Conservation (phyloP, 2,329 filamentous ascomycete species). For the Phaeosphaeriaceae sp. region DNA sequence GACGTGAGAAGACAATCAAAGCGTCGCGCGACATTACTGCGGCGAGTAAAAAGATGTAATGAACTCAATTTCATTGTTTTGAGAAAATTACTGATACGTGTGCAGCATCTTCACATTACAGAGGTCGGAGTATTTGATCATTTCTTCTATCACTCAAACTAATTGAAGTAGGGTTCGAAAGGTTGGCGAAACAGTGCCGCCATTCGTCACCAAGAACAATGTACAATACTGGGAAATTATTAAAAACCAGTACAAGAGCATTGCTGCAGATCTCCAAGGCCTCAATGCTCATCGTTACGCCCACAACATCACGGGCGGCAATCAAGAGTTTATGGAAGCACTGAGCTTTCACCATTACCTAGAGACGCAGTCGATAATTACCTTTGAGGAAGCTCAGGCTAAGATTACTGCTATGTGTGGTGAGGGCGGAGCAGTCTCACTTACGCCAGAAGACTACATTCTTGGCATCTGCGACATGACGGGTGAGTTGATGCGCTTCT, state of each 20-base stretch:
- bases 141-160: constrained; percentile 1
- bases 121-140: constrained; percentile 57
- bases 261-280: constrained; percentile 76
- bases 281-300: constrained; percentile 85
- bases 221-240: constrained; percentile 74
- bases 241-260: constrained; percentile 67
- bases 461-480: constrained; percentile 92
- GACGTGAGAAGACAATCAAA: constrained; percentile 88
- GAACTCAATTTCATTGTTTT: not conserved
- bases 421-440: constrained; percentile 59
- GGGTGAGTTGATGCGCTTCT: constrained; percentile 96
- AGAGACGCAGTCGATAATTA: constrained; percentile 74
- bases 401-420: constrained; percentile 47
- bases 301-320: constrained; percentile 74
- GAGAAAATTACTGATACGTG: constrained; percentile 14
- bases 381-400: constrained; percentile 63
- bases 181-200: constrained; percentile 66
- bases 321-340: constrained; percentile 95
- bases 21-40: constrained; percentile 91
- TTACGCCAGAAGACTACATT: constrained; percentile 85
- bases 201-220: constrained; percentile 73
- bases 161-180: constrained; percentile 64
- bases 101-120: constrained; percentile 82
- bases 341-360: constrained; percentile 90
- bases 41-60: constrained; percentile 94